Conservation (phyloP, 2,329 filamentous ascomycete species). For the Exophiala sideris region DNA sequence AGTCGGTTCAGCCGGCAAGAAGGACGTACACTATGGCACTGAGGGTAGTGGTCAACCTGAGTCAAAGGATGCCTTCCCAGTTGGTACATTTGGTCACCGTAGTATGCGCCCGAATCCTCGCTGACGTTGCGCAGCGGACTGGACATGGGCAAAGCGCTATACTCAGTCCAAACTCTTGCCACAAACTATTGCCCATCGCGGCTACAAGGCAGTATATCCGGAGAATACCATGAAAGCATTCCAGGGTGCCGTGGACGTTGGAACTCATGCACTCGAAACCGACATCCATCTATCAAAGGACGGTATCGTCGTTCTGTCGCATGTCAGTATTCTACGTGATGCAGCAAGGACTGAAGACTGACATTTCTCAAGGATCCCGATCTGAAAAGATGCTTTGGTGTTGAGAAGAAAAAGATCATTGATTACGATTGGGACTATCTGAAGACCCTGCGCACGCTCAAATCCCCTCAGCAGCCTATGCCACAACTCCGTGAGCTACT, state of each 20-base stretch:
- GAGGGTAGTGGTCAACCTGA: background rate
- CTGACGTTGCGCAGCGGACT: constrained; percentile 25
- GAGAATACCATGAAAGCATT: constrained; percentile 87
- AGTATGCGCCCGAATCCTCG: background rate
- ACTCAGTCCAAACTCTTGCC: constrained; percentile 29
- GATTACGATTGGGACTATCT: constrained; percentile 77
- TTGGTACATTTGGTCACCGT: background rate
- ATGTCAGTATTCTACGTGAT: constrained; percentile 52
- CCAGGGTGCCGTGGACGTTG: constrained; percentile 66
- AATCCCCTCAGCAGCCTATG: constrained; percentile 67
- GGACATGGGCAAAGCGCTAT: constrained; percentile 28
- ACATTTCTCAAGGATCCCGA: constrained; percentile 59
- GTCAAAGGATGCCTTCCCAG: background rate
- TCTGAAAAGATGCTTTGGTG: constrained; percentile 76
- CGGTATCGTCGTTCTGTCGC: constrained; percentile 78
- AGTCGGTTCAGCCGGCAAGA: background rate
- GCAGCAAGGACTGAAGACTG: background rate
- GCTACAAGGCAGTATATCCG: constrained; percentile 66
- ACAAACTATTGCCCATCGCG: constrained; percentile 43
- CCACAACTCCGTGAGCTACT: constrained; percentile 72
- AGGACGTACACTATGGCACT: background rate
- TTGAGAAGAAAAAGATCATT: constrained; percentile 62
- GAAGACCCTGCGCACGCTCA: constrained; percentile 62
- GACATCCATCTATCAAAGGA: constrained; percentile 82
- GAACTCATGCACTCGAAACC: constrained; percentile 80